Evolutionary conservation across 108 stramenopile species (phyloP), one percentile per base, ranked within the genome.

Genomic region (Skeletonema marinoi): DNA sequence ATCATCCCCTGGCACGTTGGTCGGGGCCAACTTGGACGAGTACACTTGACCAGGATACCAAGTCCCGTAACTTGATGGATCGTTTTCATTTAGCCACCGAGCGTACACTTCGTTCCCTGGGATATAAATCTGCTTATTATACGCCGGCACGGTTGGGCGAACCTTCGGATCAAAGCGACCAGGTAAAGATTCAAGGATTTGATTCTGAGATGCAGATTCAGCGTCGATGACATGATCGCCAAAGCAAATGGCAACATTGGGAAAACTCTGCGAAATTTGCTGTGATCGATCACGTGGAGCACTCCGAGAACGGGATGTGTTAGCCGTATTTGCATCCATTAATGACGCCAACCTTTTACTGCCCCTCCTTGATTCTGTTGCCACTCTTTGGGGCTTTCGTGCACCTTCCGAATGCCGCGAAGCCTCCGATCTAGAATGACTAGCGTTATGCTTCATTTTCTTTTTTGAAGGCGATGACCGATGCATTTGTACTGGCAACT

Each of bases 21-120:
- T 77, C n/a, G 73, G 80, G 39, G 71, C 72, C 30, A 75, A 33
- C 19, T 42, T 77, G 16, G 82, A 77, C 11, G 76, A 71, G 31
- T 68, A 42, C 11, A 83, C 59, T 17, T 58, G 70, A 19, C 82
- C 82, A 31, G 82, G 73, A 73, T 83, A 83, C 82, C 82, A 83
- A 30, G 82, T 65, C 9, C 82, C 82, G 39, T 74, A 83, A 35
- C 73, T 74, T 17, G 71, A 75, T 0, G 77, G 77, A 60, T 83
- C 82, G 7, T 83, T 68, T 42, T 68, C 65, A 61, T 78, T 73
- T 54, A 78, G 29, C 82, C 82, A 83, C 4, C 82, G 82, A 65
- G 82, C 82, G 32, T 77, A 83, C 1, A 83, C 82, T 36, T 71
- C 70, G 39, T 66, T 83, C 48, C 82, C 76, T 11, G 82, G 82